Conservation (phyloP, 139 green algal species). For the Closterium sp. region DNA sequence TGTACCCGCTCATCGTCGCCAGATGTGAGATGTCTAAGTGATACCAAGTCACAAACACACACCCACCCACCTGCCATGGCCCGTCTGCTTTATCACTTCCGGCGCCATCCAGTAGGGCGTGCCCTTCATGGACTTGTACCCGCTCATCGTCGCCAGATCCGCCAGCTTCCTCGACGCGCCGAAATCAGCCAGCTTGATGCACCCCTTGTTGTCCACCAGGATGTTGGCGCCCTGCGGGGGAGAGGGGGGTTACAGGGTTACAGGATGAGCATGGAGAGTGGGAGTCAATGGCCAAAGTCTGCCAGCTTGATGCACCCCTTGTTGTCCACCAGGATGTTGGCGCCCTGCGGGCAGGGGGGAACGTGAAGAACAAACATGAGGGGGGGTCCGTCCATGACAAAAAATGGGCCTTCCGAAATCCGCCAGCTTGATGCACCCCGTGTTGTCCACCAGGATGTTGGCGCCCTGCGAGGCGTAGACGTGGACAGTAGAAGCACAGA, state of each 20-base stretch:
- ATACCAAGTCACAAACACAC: too few species aligned
- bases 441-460: constrained; percentile 91
- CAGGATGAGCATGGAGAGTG: too few species aligned
- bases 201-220: constrained; percentile 81
- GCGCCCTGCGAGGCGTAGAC: constrained; percentile 59
- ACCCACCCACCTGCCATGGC: constrained; percentile 47
- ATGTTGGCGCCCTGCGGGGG: constrained; percentile 81
- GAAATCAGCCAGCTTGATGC: constrained; percentile 95
- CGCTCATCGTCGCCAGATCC: constrained; percentile 58
- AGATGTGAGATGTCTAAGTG: too few species aligned
- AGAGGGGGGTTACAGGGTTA: too few species aligned
- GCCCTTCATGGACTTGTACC: constrained; percentile 80
- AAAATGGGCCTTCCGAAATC: constrained; percentile 86
- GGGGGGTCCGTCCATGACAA: too few species aligned
- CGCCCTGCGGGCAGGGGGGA: too few species aligned
- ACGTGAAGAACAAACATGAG: too few species aligned
- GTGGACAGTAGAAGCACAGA: too few species aligned
- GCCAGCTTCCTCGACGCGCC: constrained; percentile 62
- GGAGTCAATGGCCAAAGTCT: too few species aligned
- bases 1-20: too few species aligned
- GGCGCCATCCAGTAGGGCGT: constrained; percentile 99
- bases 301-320: too few species aligned
- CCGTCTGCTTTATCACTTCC: constrained; percentile 86
- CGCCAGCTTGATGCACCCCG: constrained; percentile 87
- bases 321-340: too few species aligned